phyloP scores from a whole-genome alignment of 192 early-diverging fungal species.

The Podila horticola region DNA sequence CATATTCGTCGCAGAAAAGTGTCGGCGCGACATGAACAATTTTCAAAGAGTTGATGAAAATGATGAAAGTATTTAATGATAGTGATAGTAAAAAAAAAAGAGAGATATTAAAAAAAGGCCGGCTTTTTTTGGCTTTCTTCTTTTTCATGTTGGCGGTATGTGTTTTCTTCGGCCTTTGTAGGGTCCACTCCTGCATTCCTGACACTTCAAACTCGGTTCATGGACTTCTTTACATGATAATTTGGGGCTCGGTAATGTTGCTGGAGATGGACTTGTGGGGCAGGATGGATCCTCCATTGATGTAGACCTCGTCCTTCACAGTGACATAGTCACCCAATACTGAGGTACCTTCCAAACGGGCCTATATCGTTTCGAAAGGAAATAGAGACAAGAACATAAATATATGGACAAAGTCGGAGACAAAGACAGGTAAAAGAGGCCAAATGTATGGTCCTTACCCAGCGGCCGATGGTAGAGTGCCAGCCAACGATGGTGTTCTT shows the following conservation, averaged over 20 bases:
- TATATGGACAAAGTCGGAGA: neutral
- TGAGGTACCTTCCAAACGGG: constrained; percentile 92
- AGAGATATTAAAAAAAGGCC: constrained; percentile 9
- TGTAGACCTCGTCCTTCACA: constrained; percentile 91
- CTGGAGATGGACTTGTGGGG: constrained; percentile 94
- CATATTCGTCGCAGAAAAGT: too few species aligned
- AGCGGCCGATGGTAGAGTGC: constrained; percentile 94
- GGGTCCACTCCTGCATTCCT: neutral
- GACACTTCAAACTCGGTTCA: neutral
- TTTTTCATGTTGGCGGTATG: neutral
- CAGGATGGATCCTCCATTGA: constrained; percentile 96
- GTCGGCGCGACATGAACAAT: too few species aligned
- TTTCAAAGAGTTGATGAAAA: too few species aligned
- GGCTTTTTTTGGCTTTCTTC: constrained; percentile 13
- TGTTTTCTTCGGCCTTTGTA: neutral
- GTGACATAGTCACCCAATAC: constrained; percentile 98
- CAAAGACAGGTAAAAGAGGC: neutral
- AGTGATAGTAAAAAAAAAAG: neutral
- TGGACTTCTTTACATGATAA: constrained; percentile 85
- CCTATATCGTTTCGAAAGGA: constrained; percentile 10
- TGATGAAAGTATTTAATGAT: too few species aligned
- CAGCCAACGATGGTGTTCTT: constrained; percentile 93
- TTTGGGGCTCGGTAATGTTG: constrained; percentile 92
- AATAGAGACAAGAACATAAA: neutral
- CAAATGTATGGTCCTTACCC: constrained; percentile 60